Evolutionary conservation across 2,329 filamentous ascomycete species (phyloP).

Genomic region (Phaeoacremonium minimum): DNA sequence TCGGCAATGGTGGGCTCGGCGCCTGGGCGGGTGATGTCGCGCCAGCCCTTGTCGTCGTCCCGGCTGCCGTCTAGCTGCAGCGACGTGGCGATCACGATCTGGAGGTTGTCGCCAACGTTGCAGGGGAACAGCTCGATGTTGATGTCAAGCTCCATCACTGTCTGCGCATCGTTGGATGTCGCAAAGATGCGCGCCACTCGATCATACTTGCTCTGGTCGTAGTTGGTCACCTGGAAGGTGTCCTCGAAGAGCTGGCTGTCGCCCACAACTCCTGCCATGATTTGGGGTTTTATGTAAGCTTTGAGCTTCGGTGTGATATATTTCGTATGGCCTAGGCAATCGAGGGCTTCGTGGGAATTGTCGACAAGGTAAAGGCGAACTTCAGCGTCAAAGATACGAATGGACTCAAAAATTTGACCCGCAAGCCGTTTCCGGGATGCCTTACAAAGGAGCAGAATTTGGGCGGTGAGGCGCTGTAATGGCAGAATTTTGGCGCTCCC

Average conservation of each 20-base stretch:
- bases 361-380: too few relatives aligned
- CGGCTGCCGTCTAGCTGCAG: conserved; percentile 82
- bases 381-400: too few relatives aligned
- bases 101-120: conserved; percentile 67
- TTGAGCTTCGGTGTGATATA: not conserved
- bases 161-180: conserved; percentile 69
- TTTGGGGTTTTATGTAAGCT: conserved; percentile 9
- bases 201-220: conserved; percentile 90
- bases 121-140: conserved; percentile 90
- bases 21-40: conserved; percentile 58
- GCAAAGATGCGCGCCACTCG: conserved; percentile 83
- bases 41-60: conserved; percentile 75
- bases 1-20: conserved; percentile 65
- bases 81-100: conserved; percentile 79
- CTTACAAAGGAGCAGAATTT: too few relatives aligned
- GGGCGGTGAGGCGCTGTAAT: too few relatives aligned
- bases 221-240: conserved; percentile 74
- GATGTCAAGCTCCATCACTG: conserved; percentile 81
- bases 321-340: too few relatives aligned
- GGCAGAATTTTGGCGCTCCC: too few relatives aligned
- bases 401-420: too few relatives aligned
- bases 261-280: conserved; percentile 56
- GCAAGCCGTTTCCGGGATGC: too few relatives aligned
- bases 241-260: conserved; percentile 95
- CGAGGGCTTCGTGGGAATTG: conserved; percentile 1